phyloP scores from a whole-genome alignment of 2,329 filamentous ascomycete species.

The Verticillium alfalfae region DNA sequence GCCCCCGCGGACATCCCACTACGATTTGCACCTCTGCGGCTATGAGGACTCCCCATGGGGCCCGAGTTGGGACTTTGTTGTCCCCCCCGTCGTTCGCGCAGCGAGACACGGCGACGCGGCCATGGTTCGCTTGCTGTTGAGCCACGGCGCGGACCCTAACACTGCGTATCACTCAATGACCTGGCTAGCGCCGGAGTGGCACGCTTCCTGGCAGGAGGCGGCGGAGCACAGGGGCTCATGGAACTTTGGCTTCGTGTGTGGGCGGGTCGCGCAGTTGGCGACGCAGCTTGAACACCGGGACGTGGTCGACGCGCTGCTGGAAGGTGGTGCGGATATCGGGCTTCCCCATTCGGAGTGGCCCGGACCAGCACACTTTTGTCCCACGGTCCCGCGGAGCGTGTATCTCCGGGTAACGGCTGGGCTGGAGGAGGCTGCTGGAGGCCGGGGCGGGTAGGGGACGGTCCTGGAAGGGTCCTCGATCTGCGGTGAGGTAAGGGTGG shows the following conservation, averaged over 20 bases:
- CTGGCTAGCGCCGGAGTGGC: not conserved
- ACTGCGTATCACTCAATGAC: conserved; percentile 1
- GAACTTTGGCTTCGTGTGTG: not conserved
- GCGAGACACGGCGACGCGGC: not conserved
- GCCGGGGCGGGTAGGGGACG: not conserved
- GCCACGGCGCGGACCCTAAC: conserved; percentile 1
- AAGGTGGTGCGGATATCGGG: conserved; percentile 1
- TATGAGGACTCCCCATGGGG: too few relatives aligned
- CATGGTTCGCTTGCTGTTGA: not conserved
- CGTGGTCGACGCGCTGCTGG: conserved; percentile 1
- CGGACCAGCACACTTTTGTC: not conserved
- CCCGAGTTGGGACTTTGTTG: not conserved
- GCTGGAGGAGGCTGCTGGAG: conserved; percentile 1
- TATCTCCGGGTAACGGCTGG: conserved; percentile 1
- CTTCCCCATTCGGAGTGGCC: conserved; percentile 1
- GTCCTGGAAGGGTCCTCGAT: not conserved
- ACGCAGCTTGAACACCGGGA: conserved; percentile 1
- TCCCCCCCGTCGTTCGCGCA: not conserved
- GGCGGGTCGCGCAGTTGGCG: conserved; percentile 1
- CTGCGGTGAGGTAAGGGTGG: not conserved
- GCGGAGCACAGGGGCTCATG: not conserved
- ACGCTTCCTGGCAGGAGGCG: not conserved
- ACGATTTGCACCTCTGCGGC: not conserved
- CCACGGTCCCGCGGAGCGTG: not conserved
- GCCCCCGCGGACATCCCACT: not conserved